phyloP scores from a whole-genome alignment of 768 basidiomycete species.

The Dentipellis fragilis region DNA sequence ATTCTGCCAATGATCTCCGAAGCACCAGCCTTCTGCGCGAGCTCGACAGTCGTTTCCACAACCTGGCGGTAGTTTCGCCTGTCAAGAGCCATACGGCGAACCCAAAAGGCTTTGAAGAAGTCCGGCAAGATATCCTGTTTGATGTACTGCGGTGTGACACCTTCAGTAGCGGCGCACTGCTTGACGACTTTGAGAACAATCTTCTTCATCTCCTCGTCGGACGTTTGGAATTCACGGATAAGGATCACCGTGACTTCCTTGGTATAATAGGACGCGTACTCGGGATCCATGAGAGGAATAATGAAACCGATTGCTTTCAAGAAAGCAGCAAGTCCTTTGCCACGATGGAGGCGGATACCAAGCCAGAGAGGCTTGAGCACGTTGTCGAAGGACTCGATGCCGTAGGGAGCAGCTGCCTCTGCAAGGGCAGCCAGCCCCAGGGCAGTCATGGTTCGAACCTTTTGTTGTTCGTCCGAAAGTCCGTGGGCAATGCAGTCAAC shows the following conservation, averaged over 20 bases:
- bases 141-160: constrained; percentile 92
- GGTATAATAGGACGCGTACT: constrained; percentile 98
- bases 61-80: constrained; percentile 93
- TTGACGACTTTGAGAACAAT: constrained; percentile 98
- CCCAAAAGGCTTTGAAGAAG: constrained; percentile 99
- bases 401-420: constrained; percentile 95
- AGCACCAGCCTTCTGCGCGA: constrained; percentile 95
- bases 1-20: constrained; percentile 88
- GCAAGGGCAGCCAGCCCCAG: constrained; percentile 87
- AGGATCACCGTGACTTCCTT: constrained; percentile 96
- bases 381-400: constrained; percentile 98
- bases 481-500: constrained; percentile 95
- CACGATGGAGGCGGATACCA: constrained; percentile 90
- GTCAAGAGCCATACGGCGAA: constrained; percentile 94
- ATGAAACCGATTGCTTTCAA: constrained; percentile 98
- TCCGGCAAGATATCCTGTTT: constrained; percentile 97
- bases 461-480: constrained; percentile 89
- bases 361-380: constrained; percentile 92
- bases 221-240: constrained; percentile 97
- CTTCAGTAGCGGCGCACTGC: constrained; percentile 97
- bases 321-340: constrained; percentile 91
- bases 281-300: constrained; percentile 99
- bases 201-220: constrained; percentile 99
- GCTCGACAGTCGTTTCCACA: constrained; percentile 96
- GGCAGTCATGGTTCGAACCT: constrained; percentile 94